Conservation (phyloP, 176 grass and related monocot species). For the Oryza coarctata region DNA sequence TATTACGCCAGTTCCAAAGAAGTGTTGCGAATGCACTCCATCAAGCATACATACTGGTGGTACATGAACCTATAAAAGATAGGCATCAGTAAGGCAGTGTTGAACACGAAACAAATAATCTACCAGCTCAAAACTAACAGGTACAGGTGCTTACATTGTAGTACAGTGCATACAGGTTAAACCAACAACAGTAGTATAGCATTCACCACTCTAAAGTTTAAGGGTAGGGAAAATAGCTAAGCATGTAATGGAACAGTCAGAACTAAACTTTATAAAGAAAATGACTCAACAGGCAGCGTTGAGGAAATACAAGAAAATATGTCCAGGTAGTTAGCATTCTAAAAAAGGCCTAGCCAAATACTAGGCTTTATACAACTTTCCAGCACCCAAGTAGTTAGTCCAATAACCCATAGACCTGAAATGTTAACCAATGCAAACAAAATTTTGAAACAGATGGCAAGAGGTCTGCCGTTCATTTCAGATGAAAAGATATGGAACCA, state of each 20-base stretch:
- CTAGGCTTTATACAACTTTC: not conserved
- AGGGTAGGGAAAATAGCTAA: not conserved
- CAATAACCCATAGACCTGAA: not conserved
- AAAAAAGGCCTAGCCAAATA: not conserved
- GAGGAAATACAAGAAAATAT: not conserved
- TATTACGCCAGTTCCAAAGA: conserved; percentile 94
- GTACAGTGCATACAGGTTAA: not conserved
- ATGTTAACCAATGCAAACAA: not conserved
- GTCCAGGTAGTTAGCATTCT: not conserved
- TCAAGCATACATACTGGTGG: conserved; percentile 98
- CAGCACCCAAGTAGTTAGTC: not conserved
- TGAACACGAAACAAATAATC: not conserved
- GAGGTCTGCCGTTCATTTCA: not conserved
- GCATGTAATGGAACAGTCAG: not conserved
- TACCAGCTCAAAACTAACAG: not conserved
- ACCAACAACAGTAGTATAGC: not conserved
- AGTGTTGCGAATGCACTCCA: conserved; percentile 97
- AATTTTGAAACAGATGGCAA: not conserved
- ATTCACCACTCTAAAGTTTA: not conserved
- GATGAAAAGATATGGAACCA: not conserved
- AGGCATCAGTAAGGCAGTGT: not conserved
- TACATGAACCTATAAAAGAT: conserved; percentile 80
- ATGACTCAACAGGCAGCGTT: not conserved
- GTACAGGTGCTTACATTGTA: not conserved
- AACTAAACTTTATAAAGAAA: not conserved